phyloP scores from a whole-genome alignment of 2,329 filamentous ascomycete genomes.

The Cadophora sp. region DNA sequence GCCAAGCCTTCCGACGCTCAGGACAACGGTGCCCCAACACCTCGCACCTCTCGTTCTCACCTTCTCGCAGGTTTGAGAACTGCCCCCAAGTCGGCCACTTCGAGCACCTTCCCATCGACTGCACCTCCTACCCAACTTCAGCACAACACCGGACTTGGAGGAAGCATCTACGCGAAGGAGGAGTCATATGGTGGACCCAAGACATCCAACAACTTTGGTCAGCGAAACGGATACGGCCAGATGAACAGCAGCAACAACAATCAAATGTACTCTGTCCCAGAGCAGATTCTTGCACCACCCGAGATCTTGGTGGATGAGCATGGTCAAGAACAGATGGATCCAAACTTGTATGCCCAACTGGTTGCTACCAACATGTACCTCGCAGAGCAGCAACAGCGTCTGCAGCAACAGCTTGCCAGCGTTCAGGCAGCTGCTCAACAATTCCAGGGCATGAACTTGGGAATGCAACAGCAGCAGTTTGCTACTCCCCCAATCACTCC shows the following conservation, averaged over 20 bases:
- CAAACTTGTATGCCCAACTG: constrained; percentile 84
- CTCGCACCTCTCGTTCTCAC: constrained; percentile 93
- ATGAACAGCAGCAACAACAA: constrained; percentile 55
- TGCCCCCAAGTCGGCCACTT: constrained; percentile 84
- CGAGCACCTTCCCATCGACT: constrained; percentile 72
- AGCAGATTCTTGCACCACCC: constrained; percentile 87
- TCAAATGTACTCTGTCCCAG: constrained; percentile 73
- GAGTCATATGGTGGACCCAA: constrained; percentile 45
- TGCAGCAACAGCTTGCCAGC: constrained; percentile 89
- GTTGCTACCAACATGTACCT: constrained; percentile 91
- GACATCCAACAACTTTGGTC: constrained; percentile 41
- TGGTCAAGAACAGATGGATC: constrained; percentile 79
- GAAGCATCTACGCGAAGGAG: constrained; percentile 46
- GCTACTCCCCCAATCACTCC: constrained; percentile 58
- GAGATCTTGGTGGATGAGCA: constrained; percentile 76
- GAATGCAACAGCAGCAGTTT: constrained; percentile 58
- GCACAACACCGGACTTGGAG: constrained; percentile 41
- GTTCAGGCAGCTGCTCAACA: constrained; percentile 85
- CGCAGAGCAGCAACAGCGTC: constrained; percentile 90
- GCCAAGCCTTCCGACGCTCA: constrained; percentile 73
- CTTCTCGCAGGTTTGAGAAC: constrained; percentile 92
- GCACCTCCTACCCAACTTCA: constrained; percentile 64
- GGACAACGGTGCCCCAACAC: constrained; percentile 76
- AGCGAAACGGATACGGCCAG: constrained; percentile 50
- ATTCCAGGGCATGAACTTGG: constrained; percentile 78